phyloP scores from a whole-genome alignment of 805 yeast genomes.

The Spathaspora hagerdaliae region DNA sequence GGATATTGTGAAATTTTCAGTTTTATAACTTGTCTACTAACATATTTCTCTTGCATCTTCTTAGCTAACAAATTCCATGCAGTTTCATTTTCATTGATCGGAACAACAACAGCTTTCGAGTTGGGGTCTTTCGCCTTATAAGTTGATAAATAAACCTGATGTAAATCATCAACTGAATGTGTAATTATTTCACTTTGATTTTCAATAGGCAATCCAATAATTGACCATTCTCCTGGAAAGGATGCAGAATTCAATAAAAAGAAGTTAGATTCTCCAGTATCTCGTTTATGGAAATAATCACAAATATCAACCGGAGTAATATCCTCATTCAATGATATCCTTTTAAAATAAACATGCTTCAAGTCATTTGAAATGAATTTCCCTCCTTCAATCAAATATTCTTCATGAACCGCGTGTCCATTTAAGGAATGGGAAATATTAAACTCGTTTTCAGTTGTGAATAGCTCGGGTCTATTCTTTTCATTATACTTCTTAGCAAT shows the following conservation, averaged over 20 bases:
- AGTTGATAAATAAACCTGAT: conserved; percentile 7
- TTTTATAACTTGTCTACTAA: conserved; percentile 25
- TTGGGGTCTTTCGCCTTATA: conserved; percentile 4
- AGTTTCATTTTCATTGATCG: conserved; percentile 13
- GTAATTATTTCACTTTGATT: conserved; percentile 47
- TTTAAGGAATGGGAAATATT: conserved; percentile 1
- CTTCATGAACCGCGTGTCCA: conserved; percentile 19
- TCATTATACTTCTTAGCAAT: conserved; percentile 38
- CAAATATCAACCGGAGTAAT: conserved; percentile 47
- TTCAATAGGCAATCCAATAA: conserved; percentile 65
- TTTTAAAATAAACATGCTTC: conserved; percentile 9
- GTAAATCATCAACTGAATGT: conserved; percentile 52
- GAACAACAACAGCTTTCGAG: conserved; percentile 17
- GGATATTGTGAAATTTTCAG: conserved; percentile 12
- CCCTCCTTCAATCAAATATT: conserved; percentile 9
- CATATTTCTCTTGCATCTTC: conserved; percentile 39
- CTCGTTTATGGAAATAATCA: conserved; percentile 32
- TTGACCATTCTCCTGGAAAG: conserved; percentile 82
- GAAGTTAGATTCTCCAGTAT: conserved; percentile 40
- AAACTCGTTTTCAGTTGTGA: neutral
- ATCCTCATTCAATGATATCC: conserved; percentile 9
- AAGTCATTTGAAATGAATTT: conserved; percentile 3
- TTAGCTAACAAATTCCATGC: conserved; percentile 53
- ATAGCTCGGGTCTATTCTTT: conserved; percentile 10
- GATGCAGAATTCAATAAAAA: conserved; percentile 74